phyloP scores from a whole-genome alignment of 2,329 filamentous ascomycete species.

The Penicillium sp. region DNA sequence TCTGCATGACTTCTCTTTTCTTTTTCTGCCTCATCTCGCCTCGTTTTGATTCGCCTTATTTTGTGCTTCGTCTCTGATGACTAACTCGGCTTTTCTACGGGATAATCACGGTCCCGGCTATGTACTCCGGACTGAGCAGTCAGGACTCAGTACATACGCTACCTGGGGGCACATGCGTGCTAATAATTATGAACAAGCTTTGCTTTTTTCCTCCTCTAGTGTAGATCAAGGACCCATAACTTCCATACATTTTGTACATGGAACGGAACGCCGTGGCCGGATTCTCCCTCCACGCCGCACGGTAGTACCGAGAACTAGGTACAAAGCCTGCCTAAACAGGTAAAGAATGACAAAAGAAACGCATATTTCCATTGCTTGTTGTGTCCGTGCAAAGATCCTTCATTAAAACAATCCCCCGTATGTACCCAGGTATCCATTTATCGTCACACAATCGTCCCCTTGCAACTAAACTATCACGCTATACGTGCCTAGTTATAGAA shows the following conservation, averaged over 20 bases:
- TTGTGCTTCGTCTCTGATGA: not conserved
- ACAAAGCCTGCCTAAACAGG: not conserved
- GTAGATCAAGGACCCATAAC: constrained; percentile 9
- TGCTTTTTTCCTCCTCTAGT: constrained; percentile 5
- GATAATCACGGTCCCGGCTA: no score
- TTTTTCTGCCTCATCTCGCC: constrained; percentile 11
- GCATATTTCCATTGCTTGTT: not conserved
- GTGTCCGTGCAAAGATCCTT: not conserved
- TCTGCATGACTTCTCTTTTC: not conserved
- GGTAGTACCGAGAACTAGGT: not conserved
- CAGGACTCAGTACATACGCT: not conserved
- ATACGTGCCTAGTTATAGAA: not conserved
- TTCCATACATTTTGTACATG: not conserved
- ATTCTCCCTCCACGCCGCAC: not conserved
- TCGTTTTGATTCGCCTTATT: constrained; percentile 10
- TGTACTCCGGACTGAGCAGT: no score
- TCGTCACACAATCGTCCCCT: not conserved
- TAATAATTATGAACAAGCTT: not conserved
- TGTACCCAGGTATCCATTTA: not conserved
- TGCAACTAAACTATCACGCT: not conserved
- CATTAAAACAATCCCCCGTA: not conserved
- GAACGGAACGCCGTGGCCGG: not conserved
- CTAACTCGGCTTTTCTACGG: not conserved
- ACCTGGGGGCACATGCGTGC: not conserved
- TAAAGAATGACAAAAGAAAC: not conserved